Evolutionary conservation across 192 early-diverging fungal genomes (phyloP).

Genomic region (Glomus cerebriforme): DNA sequence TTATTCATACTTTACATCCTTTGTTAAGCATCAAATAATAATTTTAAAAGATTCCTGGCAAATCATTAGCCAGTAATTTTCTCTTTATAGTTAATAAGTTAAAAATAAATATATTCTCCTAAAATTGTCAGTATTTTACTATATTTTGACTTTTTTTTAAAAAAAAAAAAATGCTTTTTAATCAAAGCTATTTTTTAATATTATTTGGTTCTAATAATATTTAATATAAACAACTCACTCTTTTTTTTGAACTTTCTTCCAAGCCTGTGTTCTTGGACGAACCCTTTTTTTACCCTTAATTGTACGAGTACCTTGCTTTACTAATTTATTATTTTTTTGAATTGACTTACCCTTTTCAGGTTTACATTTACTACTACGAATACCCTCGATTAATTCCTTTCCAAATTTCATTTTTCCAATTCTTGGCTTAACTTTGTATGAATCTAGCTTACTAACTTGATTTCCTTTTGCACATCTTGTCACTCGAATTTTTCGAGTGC

Average conservation of each 20-base stretch:
- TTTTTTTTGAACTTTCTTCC: constrained; percentile 26
- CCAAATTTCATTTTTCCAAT: constrained; percentile 39
- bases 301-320: background rate
- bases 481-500: constrained; percentile 64
- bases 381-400: constrained; percentile 30
- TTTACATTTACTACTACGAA: constrained; percentile 50
- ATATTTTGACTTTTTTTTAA: no score
- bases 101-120: no score
- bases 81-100: no score
- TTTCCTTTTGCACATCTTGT: constrained; percentile 45
- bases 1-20: no score
- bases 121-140: no score
- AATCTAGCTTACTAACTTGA: constrained; percentile 27
- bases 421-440: constrained; percentile 42
- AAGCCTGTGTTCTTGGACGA: constrained; percentile 35
- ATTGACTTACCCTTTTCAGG: constrained; percentile 42
- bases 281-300: constrained; percentile 33
- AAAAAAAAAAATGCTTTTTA: no score
- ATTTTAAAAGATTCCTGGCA: no score
- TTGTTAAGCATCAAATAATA: no score
- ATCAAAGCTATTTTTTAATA: no score
- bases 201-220: no score
- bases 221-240: background rate
- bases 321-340: background rate
- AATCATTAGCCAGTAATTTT: no score